Percentiles rank a stretch among this genome's conserved stretches.
Conservation (phyloP, 192 early-diverging fungal genomes). For the Neocallimastix lanati region DNA sequence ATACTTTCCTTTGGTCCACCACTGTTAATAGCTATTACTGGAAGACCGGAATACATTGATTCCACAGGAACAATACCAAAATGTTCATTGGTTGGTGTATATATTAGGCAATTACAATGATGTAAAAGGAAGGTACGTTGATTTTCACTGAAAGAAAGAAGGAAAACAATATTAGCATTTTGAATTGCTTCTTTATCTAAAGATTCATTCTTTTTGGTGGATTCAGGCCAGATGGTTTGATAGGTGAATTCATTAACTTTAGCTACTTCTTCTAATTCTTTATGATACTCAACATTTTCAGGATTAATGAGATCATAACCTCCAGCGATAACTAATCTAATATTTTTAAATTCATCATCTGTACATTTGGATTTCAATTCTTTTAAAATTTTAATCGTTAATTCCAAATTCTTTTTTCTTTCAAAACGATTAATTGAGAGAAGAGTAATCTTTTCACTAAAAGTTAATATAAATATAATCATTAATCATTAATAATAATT, state of each 20-base stretch:
- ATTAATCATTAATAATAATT: too few relatives aligned
- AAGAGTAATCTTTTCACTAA: constrained; percentile 1
- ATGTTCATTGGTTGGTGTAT: constrained; percentile 87
- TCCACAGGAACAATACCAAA: constrained; percentile 95
- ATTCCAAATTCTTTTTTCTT: constrained; percentile 69
- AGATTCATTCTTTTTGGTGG: not conserved
- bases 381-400: constrained; percentile 64
- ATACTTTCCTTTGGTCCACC: constrained; percentile 79
- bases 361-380: constrained; percentile 9
- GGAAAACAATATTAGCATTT: constrained; percentile 49
- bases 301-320: constrained; percentile 67
- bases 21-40: constrained; percentile 70
- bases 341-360: not conserved
- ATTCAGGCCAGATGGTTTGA: constrained; percentile 15
- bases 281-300: constrained; percentile 76
- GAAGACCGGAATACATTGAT: constrained; percentile 74
- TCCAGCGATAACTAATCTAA: constrained; percentile 59
- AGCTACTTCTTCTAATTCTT: constrained; percentile 47
- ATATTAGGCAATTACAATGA: constrained; percentile 42
- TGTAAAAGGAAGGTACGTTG: constrained; percentile 58
- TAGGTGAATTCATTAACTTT: constrained; percentile 11
- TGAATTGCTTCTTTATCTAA: not conserved
- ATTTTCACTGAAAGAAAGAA: constrained; percentile 69
- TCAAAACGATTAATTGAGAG: constrained; percentile 95
- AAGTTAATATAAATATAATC: not conserved